A percentile compares a stretch with the other conserved stretches of the same genome.
Conservation (phyloP, 257 asterid genomes). For the Oldenlandia corymbosa region DNA sequence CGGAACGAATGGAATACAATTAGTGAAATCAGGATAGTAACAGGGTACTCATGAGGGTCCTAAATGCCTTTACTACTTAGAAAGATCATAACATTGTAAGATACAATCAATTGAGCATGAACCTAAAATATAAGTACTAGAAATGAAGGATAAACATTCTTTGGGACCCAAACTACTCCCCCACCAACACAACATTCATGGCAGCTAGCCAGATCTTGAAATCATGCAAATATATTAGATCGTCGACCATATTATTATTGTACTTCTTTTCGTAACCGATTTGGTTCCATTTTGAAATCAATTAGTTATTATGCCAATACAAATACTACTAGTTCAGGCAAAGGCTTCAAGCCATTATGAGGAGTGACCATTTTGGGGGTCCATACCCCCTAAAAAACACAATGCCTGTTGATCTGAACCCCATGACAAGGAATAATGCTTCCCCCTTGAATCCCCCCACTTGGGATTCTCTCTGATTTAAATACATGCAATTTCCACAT, state of each 20-base stretch:
- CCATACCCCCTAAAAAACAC: background rate
- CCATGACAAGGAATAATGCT: constrained; percentile 2
- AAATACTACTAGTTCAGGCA: constrained; percentile 1
- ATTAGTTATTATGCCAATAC: background rate
- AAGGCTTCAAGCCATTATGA: no score
- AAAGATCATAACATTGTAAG: no score
- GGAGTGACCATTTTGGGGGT: constrained; percentile 14
- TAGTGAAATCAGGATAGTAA: no score
- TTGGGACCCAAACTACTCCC: constrained; percentile 14
- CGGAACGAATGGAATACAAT: no score
- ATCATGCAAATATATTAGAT: background rate
- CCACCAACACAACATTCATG: constrained; percentile 15
- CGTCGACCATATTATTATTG: no score
- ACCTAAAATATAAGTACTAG: background rate
- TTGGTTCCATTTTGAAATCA: constrained; percentile 5
- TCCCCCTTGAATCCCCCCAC: no score
- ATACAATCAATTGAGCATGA: background rate
- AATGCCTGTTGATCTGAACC: constrained; percentile 1
- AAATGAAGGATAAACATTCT: constrained; percentile 3
- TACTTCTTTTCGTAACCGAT: background rate
- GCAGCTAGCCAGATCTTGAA: background rate
- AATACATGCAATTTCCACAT: no score
- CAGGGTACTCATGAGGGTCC: no score
- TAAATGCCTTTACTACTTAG: no score
- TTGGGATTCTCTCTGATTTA: no score